Base-by-base conservation (phyloP, 2,329 filamentous ascomycete species). In the Acarospora socialis region DNA sequence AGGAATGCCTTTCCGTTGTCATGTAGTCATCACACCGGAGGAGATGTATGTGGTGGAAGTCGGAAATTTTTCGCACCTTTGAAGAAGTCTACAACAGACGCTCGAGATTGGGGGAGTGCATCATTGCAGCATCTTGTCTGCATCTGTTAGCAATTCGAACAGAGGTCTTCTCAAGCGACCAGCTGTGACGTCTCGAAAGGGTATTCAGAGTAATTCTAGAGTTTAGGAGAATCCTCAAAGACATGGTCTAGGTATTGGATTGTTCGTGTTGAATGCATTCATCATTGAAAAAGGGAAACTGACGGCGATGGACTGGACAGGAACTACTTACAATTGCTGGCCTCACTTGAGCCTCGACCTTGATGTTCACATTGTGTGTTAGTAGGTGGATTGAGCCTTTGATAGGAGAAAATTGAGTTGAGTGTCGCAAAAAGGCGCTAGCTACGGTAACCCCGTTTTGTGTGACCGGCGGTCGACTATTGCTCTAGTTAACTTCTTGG, bases 1-100 rank as follows among this genome's bases (percentile, higher is more conserved):
- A 74, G 70, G 70, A 74, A 74, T 74, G 69, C 70, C 70, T 68
- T 62, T 70, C 65, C 64, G 65, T 54, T 70, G 69, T 73, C 69
- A 56, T 60, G 55, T 55, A 54, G 64, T 73, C 69, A 73, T 73
- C 70, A 74, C 57, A 53, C 51, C n/a, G 59, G 59, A 50, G 40
- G 38, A 42, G 41, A 36, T 39, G 35, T 29, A 21, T 31, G 25
- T 38, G 25, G 27, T 27, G 30, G 31, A 33, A 28, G 32, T 35
- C 40, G 24, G 28, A 28, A 33, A 23, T 34, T 12, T 8, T 51
- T 15, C 45, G 37, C 57, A 68, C 65, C 65, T 68, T 64, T 61
- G 52, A 39, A 10, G 30, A 45, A 28, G 27, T 14, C 33, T 20
- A n/a, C n/a, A n/a, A n/a, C n/a, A n/a, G n/a, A n/a, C 28, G 36